Evolutionary conservation across 768 basidiomycete species (phyloP).

Genomic region (Nidularia sp.): DNA sequence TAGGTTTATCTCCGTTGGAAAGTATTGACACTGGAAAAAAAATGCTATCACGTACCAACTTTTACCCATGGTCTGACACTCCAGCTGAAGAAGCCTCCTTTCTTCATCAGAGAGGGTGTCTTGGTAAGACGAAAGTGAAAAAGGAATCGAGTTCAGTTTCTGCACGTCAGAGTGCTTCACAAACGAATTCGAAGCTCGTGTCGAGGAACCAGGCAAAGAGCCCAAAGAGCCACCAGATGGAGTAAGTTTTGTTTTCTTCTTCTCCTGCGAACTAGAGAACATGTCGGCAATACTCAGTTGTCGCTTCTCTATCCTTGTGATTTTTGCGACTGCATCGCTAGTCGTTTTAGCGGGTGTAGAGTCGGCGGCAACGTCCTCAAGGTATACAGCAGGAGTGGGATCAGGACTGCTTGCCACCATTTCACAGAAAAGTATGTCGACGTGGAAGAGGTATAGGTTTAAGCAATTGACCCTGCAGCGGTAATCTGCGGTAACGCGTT

Average conservation of each 20-base stretch:
- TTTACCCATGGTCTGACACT: slow-evolving; percentile 70
- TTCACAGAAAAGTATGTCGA: too few relatives aligned
- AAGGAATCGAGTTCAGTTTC: slow-evolving; percentile 63
- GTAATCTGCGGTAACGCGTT: too few relatives aligned
- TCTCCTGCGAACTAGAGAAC: slow-evolving; percentile 36
- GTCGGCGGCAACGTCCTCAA: slow-evolving; percentile 37
- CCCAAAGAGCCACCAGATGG: slow-evolving; percentile 14
- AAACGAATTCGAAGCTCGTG: too few relatives aligned
- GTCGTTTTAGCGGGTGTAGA: slow-evolving; percentile 4
- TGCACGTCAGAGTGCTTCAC: slow-evolving; percentile 3
- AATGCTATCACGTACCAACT: slow-evolving; percentile 46
- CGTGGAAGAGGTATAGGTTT: too few relatives aligned
- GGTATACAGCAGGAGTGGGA: slow-evolving; percentile 26
- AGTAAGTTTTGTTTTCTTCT: slow-evolving; percentile 45
- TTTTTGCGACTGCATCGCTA: neutral
- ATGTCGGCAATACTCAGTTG: slow-evolving; percentile 68
- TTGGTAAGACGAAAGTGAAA: slow-evolving; percentile 51
- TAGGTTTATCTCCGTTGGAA: slow-evolving; percentile 15
- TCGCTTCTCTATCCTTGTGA: slow-evolving; percentile 31
- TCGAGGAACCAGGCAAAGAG: too few relatives aligned
- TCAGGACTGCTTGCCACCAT: too few relatives aligned
- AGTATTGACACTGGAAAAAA: neutral
- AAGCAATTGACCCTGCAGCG: too few relatives aligned
- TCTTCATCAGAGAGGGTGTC: slow-evolving; percentile 56
- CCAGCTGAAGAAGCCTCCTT: slow-evolving; percentile 55